Conservation (phyloP, 1,284 basidiomycete genomes). For the Sanghuangporus sanghuang region DNA sequence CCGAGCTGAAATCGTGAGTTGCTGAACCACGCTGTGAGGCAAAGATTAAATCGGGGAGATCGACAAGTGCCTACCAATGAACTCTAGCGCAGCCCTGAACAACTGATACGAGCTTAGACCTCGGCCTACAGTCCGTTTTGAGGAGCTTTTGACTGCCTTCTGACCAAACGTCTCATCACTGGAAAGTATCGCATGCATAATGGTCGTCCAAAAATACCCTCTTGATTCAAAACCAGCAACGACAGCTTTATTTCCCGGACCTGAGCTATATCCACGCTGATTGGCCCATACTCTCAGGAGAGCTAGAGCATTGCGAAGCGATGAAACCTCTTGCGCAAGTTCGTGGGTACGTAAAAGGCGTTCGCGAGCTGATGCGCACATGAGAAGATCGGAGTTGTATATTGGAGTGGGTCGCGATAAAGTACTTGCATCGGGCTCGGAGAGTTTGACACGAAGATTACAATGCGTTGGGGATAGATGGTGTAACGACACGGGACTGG, state of each 20-base stretch:
- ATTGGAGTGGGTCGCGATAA: conserved; percentile 47
- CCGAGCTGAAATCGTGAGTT: conserved; percentile 63
- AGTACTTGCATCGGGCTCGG: neutral
- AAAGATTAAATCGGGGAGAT: neutral
- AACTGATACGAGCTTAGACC: conserved; percentile 85
- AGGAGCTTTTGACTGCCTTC: conserved; percentile 30
- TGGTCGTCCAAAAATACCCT: conserved; percentile 64
- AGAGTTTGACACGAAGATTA: conserved; percentile 51
- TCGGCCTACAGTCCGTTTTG: conserved; percentile 56
- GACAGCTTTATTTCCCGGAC: conserved; percentile 36
- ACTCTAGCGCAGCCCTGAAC: conserved; percentile 77
- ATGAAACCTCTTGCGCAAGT: conserved; percentile 55
- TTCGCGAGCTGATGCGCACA: conserved; percentile 57
- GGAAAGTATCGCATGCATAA: conserved; percentile 66
- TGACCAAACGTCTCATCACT: conserved; percentile 53
- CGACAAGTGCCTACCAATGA: conserved; percentile 51
- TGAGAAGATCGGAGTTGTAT: conserved; percentile 78
- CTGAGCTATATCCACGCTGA: conserved; percentile 70
- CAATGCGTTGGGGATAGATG: conserved; percentile 74
- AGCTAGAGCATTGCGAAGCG: conserved; percentile 72
- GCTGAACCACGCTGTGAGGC: conserved; percentile 37
- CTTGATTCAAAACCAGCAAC: conserved; percentile 64
- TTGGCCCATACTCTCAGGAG: conserved; percentile 89
- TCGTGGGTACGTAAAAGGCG: conserved; percentile 69
- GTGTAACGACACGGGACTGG: conserved; percentile 55